Evolutionary conservation across 2,329 filamentous ascomycete genomes (phyloP), one percentile per base, ranked within the genome.

Genomic region (Calycina herbarum): DNA sequence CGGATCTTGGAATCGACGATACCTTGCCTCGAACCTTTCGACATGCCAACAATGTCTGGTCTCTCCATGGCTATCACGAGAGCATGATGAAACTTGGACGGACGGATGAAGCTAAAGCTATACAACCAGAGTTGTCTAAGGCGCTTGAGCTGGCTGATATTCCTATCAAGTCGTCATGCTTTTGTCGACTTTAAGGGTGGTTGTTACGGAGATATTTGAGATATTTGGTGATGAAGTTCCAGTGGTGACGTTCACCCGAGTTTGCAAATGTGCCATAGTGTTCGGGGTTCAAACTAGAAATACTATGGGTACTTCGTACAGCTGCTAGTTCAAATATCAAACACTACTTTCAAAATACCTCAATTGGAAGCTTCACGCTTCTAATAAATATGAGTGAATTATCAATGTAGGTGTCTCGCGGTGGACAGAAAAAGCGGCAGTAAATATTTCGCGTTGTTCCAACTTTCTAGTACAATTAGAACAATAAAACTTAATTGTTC

Each of bases 21-120:
- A 83, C 82, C 0, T 75, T 92, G 2, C 87, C 89, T 0, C 81
- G 90, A 24, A 84, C 89, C 0, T 79, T 86, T 60, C 85, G 85
- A 68, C 90, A 93, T 76, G 88, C 85, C 6, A 88, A 88, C 59
- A 93, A 94, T 69, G 86, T 93, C 0, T 93, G 90, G 91, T 84
- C 89, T 4, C 76, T 93, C 67, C 88, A 91, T 70, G 91, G 35
- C 10, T 89, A 87, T 69, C 83, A 91, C 68, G 90, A 93, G 77
- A 91, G 90, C 73, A 74, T 93, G 59, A 69, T 81, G 3, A 84
- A 79, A 66, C 74, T 89, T 15, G 86, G 84, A 0, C 77, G 81
- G 15, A 71, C 63, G 1, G 78, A 75, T 0, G 84, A 86, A 72
- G 83, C 82, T 5, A 72, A 71, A 3, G 77, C 82, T n/a, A 73